These are phyloP conservation scores for Tubosaeta sp. DNA, from an alignment of 768 basidiomycete genomes.

Conservation along the genomic window DNA sequence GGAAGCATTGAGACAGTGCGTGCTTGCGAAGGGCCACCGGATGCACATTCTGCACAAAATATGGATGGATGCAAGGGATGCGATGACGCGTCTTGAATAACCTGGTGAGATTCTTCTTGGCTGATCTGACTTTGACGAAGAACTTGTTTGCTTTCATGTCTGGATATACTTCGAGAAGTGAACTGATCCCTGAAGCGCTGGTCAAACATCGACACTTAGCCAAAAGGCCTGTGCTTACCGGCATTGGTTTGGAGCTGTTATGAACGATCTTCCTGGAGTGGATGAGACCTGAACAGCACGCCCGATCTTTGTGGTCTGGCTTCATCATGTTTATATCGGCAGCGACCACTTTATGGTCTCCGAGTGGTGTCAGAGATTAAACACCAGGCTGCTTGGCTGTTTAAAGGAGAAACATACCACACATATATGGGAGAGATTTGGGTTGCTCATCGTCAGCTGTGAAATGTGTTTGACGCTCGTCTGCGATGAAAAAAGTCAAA, in stretches of 20 bases:
- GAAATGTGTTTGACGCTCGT: background rate
- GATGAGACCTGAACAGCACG: too few species aligned
- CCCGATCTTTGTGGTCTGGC: too few species aligned
- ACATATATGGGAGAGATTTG: background rate
- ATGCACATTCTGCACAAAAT: too few species aligned
- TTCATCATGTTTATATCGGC: too few species aligned
- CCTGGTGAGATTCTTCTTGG: slow-evolving; percentile 3
- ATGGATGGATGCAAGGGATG: background rate
- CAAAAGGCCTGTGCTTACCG: background rate
- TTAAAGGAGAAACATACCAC: background rate
- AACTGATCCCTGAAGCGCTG: background rate
- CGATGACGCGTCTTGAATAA: slow-evolving; percentile 1
- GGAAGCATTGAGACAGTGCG: background rate
- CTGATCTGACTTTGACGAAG: slow-evolving; percentile 4
- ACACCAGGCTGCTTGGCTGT: background rate
- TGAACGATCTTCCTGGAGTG: too few species aligned
- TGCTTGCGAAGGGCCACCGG: too few species aligned
- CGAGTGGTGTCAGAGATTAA: background rate
- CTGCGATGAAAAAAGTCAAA: background rate
- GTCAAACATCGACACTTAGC: background rate
- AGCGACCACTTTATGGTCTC: too few species aligned
- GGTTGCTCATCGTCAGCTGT: background rate
- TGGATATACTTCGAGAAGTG: background rate
- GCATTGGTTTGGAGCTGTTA: too few species aligned
- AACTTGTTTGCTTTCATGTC: background rate